Percentiles rank a stretch among this genome's conserved stretches.
These are phyloP conservation scores for Zygosaccharomyces pseudobailii DNA, from an alignment of 1,139 yeast species.

Conservation along the genomic window DNA sequence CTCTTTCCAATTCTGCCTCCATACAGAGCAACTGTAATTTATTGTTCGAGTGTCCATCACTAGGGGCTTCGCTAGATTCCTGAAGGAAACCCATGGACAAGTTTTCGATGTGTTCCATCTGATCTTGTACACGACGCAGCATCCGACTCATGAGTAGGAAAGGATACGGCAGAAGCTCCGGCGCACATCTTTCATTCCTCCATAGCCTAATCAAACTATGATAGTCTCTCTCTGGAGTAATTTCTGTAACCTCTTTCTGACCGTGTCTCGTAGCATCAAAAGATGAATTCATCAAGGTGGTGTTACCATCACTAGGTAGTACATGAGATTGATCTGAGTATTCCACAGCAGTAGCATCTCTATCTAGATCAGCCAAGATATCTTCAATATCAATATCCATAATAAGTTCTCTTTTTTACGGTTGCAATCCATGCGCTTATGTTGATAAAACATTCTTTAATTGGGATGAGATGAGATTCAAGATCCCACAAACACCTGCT, in stretches of 20 bases:
- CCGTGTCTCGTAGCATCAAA: conserved; percentile 8
- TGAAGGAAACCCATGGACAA: conserved; percentile 48
- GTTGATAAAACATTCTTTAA: neutral
- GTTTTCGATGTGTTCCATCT: conserved; percentile 66
- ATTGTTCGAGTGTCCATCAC: conserved; percentile 34
- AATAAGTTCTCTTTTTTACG: neutral
- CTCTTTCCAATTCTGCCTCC: conserved; percentile 87
- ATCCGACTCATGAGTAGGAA: conserved; percentile 53
- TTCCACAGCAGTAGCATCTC: conserved; percentile 34
- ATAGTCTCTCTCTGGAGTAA: conserved; percentile 34
- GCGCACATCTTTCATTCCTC: conserved; percentile 81
- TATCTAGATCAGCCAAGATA: conserved; percentile 59
- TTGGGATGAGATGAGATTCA: neutral
- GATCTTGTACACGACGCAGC: conserved; percentile 55
- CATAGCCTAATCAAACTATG: conserved; percentile 56
- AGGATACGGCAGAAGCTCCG: conserved; percentile 74
- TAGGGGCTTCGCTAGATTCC: conserved; percentile 11
- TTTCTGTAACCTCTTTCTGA: conserved; percentile 1
- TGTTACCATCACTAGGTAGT: conserved; percentile 15
- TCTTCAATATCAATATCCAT: conserved; percentile 59
- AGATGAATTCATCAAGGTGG: conserved; percentile 16
- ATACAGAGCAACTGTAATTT: conserved; percentile 77
- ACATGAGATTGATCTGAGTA: conserved; percentile 9
- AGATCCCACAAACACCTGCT: neutral
- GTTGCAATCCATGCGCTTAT: neutral